Conservation (phyloP, 2,329 filamentous ascomycete species). For the Epichloe amarillans region DNA sequence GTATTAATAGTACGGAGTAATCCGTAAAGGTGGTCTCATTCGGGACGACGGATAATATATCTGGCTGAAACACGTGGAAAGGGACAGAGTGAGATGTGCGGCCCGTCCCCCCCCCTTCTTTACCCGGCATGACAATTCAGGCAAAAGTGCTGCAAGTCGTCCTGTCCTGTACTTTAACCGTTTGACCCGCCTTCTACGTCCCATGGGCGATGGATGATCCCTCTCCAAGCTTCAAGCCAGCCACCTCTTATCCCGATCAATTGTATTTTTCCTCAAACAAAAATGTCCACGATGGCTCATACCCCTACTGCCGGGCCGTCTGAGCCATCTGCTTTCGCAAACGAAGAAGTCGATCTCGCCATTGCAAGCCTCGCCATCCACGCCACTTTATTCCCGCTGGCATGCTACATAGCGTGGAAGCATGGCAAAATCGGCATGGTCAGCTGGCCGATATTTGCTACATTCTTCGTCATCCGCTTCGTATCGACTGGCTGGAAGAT, state of each 20-base stretch:
- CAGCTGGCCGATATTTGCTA: neutral
- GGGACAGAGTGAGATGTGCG: no score
- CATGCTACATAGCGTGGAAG: constrained; percentile 1
- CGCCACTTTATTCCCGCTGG: neutral
- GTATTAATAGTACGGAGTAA: no score
- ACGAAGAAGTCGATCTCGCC: neutral
- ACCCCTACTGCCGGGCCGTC: neutral
- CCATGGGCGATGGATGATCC: neutral
- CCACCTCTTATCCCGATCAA: neutral
- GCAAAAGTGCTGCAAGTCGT: no score
- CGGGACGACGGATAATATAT: no score
- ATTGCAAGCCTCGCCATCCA: neutral
- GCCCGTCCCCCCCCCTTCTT: no score
- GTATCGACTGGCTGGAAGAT: neutral
- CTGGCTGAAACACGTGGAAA: no score
- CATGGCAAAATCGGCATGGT: neutral
- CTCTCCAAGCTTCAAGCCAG: neutral
- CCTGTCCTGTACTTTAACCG: no score
- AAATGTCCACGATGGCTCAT: neutral
- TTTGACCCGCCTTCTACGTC: no score
- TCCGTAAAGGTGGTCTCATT: no score
- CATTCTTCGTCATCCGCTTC: neutral
- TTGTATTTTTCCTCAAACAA: neutral
- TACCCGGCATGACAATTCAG: no score
- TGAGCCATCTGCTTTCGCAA: neutral